Percentiles rank a stretch among this genome's conserved stretches.
phyloP scores from a whole-genome alignment of 2,329 filamentous ascomycete genomes.

The Furcasterigmium sp. region DNA sequence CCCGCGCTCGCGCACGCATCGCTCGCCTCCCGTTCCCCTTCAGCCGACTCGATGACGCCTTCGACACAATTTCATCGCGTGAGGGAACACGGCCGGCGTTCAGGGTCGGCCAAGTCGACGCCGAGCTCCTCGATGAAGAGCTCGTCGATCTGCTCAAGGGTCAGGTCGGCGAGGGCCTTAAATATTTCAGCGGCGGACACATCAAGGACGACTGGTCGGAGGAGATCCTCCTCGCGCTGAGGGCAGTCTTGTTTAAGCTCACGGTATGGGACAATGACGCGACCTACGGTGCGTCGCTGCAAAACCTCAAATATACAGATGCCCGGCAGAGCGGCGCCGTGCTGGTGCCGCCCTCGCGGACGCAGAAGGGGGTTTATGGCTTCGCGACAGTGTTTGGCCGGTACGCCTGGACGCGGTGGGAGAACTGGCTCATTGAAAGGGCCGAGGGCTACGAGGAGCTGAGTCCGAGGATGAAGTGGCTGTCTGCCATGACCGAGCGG shows the following conservation, averaged over 20 bases:
- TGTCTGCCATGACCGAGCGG: slow-evolving; percentile 66
- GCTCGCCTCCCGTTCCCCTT: slow-evolving; percentile 59
- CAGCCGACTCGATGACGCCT: slow-evolving; percentile 53
- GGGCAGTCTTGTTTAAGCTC: slow-evolving; percentile 84
- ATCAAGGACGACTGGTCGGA: slow-evolving; percentile 81
- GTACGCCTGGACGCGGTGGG: slow-evolving; percentile 91
- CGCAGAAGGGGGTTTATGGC: slow-evolving; percentile 82
- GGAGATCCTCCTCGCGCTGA: slow-evolving; percentile 74
- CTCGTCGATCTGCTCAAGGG: slow-evolving; percentile 77
- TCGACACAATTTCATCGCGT: slow-evolving; percentile 67
- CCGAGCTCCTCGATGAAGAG: slow-evolving; percentile 91
- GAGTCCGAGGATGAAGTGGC: slow-evolving; percentile 41
- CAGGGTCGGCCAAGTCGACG: slow-evolving; percentile 92
- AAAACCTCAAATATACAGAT: slow-evolving; percentile 87
- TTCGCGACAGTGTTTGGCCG: slow-evolving; percentile 79
- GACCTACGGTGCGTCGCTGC: slow-evolving; percentile 87
- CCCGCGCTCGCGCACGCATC: slow-evolving; percentile 48
- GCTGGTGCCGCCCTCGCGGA: slow-evolving; percentile 64
- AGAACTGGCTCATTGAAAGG: slow-evolving; percentile 73
- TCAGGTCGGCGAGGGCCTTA: slow-evolving; percentile 83
- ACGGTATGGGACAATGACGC: slow-evolving; percentile 96
- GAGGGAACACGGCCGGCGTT: slow-evolving; percentile 82
- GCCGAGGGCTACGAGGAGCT: slow-evolving; percentile 69
- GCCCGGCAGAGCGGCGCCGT: slow-evolving; percentile 62
- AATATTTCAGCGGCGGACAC: slow-evolving; percentile 72